Base-by-base conservation (phyloP, 305 asterid species). In the Striga hermonthica region DNA sequence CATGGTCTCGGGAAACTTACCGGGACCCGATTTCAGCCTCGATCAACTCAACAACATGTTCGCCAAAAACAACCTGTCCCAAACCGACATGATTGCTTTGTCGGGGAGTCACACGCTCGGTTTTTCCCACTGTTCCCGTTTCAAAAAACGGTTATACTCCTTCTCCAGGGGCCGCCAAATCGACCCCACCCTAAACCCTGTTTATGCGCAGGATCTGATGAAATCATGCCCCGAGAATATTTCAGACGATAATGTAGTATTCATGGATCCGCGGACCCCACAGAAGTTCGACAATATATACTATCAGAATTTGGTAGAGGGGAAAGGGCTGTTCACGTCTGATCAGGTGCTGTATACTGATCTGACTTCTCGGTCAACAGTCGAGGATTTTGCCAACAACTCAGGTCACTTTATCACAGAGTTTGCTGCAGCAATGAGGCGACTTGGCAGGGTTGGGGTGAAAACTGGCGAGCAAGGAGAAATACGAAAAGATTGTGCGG, bases 381-480 rank as follows among this genome's bases (percentile, higher is more conserved):
- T 90, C 7, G 6, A 10, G 13, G 75, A 80, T n/a, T 87, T 90
- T 44, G 94, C 97, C 1, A 74, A 66, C 38, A 80, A 57, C 15
- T 74, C 71, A 6, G 72, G 76, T 3, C 75, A 72, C 16, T 90
- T 90, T 44, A 76, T 71, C 36, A 78, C 71, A 6, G 94, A 88
- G 10, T 87, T 85, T 58, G 56, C 72, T 53, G 59, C 82, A 3
- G 91, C 97, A 3, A 87, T 90, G 86, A 81, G 72, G 57, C 83
- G 80, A 63, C 91, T 90, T 9, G 97, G 97, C 5, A 74, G 91
- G 62, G 81, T 81, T 34, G 90, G 84, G n/a, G 90, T 87, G 5
- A 83, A 83, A 65, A 89, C 85, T 2, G 94, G 87, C 10, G 56
- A 52, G 5, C 71, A 76, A 37, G 95, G 97, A 39, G 83, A 83